Evolutionary conservation across 2,329 filamentous ascomycete genomes (phyloP).

Genomic region (Ascocoryne sarcoides): DNA sequence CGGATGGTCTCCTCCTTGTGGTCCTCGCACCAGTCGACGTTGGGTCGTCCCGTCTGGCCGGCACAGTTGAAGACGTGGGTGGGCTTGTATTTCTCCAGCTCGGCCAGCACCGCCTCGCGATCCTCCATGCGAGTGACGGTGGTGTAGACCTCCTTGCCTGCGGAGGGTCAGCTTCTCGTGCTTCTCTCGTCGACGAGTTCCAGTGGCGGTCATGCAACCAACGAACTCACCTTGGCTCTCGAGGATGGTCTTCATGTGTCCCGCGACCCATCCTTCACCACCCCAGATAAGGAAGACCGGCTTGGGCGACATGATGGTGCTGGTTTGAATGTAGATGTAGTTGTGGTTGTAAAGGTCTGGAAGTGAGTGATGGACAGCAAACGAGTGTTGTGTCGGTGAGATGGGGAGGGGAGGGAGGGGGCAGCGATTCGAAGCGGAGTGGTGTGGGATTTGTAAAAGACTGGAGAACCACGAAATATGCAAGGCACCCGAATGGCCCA

Average conservation of each 20-base stretch:
- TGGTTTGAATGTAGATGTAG: no score
- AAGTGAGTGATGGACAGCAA: not conserved
- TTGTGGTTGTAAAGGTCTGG: slow-evolving; percentile 3
- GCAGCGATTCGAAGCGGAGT: not conserved
- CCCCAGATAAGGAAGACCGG: slow-evolving; percentile 56
- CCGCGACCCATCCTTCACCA: slow-evolving; percentile 53
- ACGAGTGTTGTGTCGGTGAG: not conserved
- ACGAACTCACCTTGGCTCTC: slow-evolving; percentile 36
- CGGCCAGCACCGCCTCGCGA: slow-evolving; percentile 44
- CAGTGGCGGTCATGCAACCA: not conserved
- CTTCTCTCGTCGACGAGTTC: no score
- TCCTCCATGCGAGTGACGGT: slow-evolving; percentile 60
- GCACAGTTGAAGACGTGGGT: slow-evolving; percentile 60
- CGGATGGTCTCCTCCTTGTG: slow-evolving; percentile 59
- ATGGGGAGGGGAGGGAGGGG: not conserved
- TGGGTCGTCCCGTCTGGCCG: slow-evolving; percentile 57
- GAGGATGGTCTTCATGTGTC: slow-evolving; percentile 50
- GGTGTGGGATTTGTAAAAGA: not conserved
- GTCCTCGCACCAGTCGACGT: slow-evolving; percentile 65
- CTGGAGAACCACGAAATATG: not conserved
- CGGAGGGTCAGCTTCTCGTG: slow-evolving; percentile 5
- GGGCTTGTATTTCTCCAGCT: slow-evolving; percentile 50
- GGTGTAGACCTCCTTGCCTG: slow-evolving; percentile 47
- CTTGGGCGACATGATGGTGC: slow-evolving; percentile 19
- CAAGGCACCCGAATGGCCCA: not conserved